Evolutionary conservation across 2,329 filamentous ascomycete species (phyloP).

Genomic region (Aspergillus versicolor): DNA sequence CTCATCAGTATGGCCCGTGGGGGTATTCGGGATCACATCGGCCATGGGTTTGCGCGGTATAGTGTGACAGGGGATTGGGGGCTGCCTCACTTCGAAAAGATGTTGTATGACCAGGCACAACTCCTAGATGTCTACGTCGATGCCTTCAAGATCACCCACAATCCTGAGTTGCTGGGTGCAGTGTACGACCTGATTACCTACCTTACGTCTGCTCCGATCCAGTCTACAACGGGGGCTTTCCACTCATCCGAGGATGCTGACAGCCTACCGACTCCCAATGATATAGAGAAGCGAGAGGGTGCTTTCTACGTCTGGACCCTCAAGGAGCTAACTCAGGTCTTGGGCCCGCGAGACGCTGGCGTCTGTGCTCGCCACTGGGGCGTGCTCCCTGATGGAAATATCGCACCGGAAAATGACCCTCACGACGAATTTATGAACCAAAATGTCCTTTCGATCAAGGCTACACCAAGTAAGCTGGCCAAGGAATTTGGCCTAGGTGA

Average conservation of each 20-base stretch:
- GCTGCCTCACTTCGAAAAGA: slow-evolving; percentile 95
- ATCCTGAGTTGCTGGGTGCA: slow-evolving; percentile 72
- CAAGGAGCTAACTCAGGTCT: slow-evolving; percentile 76
- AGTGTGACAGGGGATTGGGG: slow-evolving; percentile 92
- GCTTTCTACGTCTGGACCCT: slow-evolving; percentile 94
- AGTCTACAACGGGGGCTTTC: slow-evolving; percentile 70
- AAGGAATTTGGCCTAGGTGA: slow-evolving; percentile 72
- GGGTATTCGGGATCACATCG: slow-evolving; percentile 72
- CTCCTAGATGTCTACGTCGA: slow-evolving; percentile 82
- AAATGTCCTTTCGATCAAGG: slow-evolving; percentile 76
- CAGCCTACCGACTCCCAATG: slow-evolving; percentile 70
- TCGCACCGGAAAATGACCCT: slow-evolving; percentile 76
- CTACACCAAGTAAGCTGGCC: slow-evolving; percentile 67
- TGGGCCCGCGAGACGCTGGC: slow-evolving; percentile 67
- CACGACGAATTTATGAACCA: slow-evolving; percentile 94
- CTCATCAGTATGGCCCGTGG: slow-evolving; percentile 74
- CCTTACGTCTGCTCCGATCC: slow-evolving; percentile 69
- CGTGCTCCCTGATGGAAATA: slow-evolving; percentile 80
- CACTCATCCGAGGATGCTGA: slow-evolving; percentile 89
- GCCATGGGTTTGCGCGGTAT: slow-evolving; percentile 78
- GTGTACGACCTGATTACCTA: slow-evolving; percentile 86
- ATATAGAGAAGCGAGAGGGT: slow-evolving; percentile 81
- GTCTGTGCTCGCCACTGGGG: slow-evolving; percentile 83
- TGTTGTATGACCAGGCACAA: slow-evolving; percentile 89
- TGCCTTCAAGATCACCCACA: slow-evolving; percentile 69